Evolutionary conservation across 257 asterid species (phyloP), one percentile per base, ranked within the genome.

Genomic region (Misopates orontium): DNA sequence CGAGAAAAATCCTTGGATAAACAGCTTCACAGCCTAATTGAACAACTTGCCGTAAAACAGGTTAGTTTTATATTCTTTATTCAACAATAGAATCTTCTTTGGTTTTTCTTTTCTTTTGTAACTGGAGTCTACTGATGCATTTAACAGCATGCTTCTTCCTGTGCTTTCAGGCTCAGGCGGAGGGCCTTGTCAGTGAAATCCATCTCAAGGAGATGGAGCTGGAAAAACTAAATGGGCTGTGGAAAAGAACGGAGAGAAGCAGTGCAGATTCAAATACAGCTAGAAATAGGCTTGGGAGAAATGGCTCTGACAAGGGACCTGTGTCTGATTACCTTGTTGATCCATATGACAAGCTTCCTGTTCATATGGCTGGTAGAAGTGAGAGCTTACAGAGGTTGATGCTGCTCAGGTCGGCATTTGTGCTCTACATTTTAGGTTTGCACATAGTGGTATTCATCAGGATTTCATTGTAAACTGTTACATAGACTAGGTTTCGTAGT

Each of bases 11-110:
- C 84, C 62, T 69, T 90, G 84, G 97, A 94, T 82, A 90, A 79
- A 72, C 99, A 94, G 78, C 96, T 90, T 70, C 99, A 88, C 75
- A 81, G 95, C 86, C 85, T 85, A 73, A 83, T 90, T 23, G 99
- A 90, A 82, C 96, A 94, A 69, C 95, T 94, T 45, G 95, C 90
- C 55, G 77, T 76, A 40, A 94, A 94, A 60, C 97, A 90, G 96
- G 99, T 90, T 20, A 56, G 36, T 18, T 49, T 65, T 66, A 36
- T 24, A 11, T n/a, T 42, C 52, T 28, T 32, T 57, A 22, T 19
- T 49, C 28, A 39, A 39, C 55, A 15, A 41, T 49, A 72, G 7
- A 28, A 28, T 28, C 36, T 28, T 41, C 16, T 14, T 53, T 28
- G 36, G n/a, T 19, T 53, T 5, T 17, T 21, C 5, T 53, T 23